phyloP scores from a whole-genome alignment of 2,329 filamentous ascomycete genomes.

The Fusarium sp. region DNA sequence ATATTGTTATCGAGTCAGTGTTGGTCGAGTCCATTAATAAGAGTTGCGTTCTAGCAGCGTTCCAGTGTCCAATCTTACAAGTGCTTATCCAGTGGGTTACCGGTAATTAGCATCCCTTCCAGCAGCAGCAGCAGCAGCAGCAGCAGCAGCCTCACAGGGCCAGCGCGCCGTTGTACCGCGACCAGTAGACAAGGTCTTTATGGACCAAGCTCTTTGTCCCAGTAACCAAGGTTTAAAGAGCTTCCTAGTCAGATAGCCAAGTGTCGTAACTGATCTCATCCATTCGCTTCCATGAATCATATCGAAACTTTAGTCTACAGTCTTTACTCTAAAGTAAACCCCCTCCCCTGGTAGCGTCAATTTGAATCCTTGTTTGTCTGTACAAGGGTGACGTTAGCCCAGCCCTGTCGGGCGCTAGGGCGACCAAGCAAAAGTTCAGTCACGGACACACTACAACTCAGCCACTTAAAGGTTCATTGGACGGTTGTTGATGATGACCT shows the following conservation, averaged over 20 bases:
- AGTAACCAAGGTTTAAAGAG: background rate
- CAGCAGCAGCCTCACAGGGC: slow-evolving; percentile 32
- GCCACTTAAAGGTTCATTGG: slow-evolving; percentile 34
- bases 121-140: too few species aligned
- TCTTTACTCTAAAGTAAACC: background rate
- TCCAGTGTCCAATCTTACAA: slow-evolving; percentile 15
- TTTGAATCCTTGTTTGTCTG: slow-evolving; percentile 19
- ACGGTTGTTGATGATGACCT: slow-evolving; percentile 25
- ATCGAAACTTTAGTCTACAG: slow-evolving; percentile 8
- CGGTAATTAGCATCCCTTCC: slow-evolving; percentile 9
- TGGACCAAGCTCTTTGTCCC: slow-evolving; percentile 4
- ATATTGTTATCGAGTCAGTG: background rate
- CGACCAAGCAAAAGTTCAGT: slow-evolving; percentile 14
- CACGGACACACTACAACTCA: slow-evolving; percentile 19
- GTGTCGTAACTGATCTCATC: background rate
- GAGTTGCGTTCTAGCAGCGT: background rate
- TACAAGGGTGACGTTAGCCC: slow-evolving; percentile 30
- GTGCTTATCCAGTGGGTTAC: slow-evolving; percentile 16
- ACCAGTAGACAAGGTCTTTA: background rate
- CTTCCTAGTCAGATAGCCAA: background rate
- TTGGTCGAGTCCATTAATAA: too few species aligned
- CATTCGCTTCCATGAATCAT: slow-evolving; percentile 4
- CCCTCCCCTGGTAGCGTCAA: slow-evolving; percentile 30
- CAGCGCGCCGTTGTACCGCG: slow-evolving; percentile 16
- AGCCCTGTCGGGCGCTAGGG: slow-evolving; percentile 36